phyloP scores from a whole-genome alignment of 257 asterid genomes.

The Orobanche coerulescens region DNA sequence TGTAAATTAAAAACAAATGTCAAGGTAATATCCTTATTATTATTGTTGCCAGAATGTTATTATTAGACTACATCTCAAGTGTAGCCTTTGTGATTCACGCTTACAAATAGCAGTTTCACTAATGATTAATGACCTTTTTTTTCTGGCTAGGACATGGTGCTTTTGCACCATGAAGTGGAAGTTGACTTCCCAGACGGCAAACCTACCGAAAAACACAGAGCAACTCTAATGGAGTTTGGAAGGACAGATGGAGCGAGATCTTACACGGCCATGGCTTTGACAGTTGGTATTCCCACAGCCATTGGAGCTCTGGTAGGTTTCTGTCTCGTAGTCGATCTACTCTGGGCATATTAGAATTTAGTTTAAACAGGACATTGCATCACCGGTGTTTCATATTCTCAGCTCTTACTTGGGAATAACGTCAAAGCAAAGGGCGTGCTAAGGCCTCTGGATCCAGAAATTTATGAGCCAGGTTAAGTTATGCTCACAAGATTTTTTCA shows the following conservation, averaged over 20 bases:
- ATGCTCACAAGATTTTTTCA: neutral
- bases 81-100: too few relatives aligned
- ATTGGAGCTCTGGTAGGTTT: conserved; percentile 84
- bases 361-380: neutral
- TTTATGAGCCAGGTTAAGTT: conserved; percentile 65
- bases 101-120: too few relatives aligned
- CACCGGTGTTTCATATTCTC: conserved; percentile 12
- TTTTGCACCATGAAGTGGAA: conserved; percentile 85
- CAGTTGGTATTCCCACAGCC: conserved; percentile 94
- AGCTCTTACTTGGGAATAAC: conserved; percentile 65
- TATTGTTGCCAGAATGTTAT: too few relatives aligned
- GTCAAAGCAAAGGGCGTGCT: conserved; percentile 56
- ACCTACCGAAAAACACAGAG: conserved; percentile 52
- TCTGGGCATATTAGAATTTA: neutral
- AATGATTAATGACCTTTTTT: neutral
- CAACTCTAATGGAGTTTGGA: conserved; percentile 75
- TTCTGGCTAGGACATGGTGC: conserved; percentile 72
- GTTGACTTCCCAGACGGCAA: conserved; percentile 58
- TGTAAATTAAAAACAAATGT: too few relatives aligned
- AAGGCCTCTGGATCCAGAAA: conserved; percentile 72
- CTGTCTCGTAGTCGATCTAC: conserved; percentile 4
- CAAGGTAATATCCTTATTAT: too few relatives aligned
- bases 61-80: neutral
- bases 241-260: conserved; percentile 42
- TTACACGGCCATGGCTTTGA: conserved; percentile 79